Conservation (phyloP, 2,329 filamentous ascomycete species). For the Penicillium polonicum region DNA sequence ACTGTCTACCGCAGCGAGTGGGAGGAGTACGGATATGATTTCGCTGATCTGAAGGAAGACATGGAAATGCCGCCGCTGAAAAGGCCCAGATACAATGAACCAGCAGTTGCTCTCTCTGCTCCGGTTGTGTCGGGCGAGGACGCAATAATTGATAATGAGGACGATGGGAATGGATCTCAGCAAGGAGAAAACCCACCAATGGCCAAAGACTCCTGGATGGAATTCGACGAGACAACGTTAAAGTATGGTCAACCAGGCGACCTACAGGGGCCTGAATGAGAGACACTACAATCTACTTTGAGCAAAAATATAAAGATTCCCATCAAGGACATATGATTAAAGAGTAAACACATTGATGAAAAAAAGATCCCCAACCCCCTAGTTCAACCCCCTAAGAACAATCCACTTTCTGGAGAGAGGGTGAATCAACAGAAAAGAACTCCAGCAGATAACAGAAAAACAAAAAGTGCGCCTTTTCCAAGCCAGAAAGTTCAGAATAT, state of each 20-base stretch:
- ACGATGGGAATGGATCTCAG: neutral
- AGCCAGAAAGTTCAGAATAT: conserved; percentile 24
- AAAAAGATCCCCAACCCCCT: conserved; percentile 7
- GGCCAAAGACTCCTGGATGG: neutral
- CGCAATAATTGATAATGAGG: neutral
- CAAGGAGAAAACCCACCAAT: neutral
- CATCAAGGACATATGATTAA: conserved; percentile 24
- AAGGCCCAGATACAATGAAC: conserved; percentile 25
- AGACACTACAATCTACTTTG: neutral
- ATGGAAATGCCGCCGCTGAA: conserved; percentile 34
- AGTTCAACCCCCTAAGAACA: conserved; percentile 14
- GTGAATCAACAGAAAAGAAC: conserved; percentile 23
- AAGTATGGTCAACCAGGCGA: neutral
- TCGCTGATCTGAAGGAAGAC: conserved; percentile 30
- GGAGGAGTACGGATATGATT: conserved; percentile 45
- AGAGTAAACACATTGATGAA: conserved; percentile 23
- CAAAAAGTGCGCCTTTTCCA: conserved; percentile 33
- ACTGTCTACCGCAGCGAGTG: conserved; percentile 51
- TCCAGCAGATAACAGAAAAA: conserved; percentile 21
- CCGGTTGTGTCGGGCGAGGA: neutral
- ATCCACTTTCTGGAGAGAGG: conserved; percentile 13
- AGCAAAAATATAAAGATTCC: conserved; percentile 4
- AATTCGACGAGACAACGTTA: neutral
- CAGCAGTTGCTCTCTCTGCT: neutral
- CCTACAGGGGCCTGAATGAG: neutral